Evolutionary conservation across 177 flowering plant species (phyloP).

Genomic region (Tripterygium wilfordii): DNA sequence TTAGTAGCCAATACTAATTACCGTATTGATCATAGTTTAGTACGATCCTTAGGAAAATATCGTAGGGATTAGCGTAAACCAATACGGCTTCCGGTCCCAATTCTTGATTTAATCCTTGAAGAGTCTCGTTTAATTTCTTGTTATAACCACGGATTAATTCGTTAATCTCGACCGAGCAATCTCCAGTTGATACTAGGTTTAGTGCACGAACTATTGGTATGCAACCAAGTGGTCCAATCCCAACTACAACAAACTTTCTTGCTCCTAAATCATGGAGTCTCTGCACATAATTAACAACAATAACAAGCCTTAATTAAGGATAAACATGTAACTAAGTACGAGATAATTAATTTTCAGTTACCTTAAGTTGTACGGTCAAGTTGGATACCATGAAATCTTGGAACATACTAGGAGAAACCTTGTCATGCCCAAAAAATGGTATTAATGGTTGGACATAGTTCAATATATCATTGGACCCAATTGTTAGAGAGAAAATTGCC

Average conservation of each 20-base stretch:
- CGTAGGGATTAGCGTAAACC: slow-evolving; percentile 54
- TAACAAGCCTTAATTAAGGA: too few relatives aligned
- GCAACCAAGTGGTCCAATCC: slow-evolving; percentile 74
- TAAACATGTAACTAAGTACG: not conserved
- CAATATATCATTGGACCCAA: slow-evolving; percentile 61
- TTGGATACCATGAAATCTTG: slow-evolving; percentile 60
- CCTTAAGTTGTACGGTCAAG: slow-evolving; percentile 63
- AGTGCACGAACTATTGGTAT: slow-evolving; percentile 64
- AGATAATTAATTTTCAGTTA: slow-evolving; percentile 10
- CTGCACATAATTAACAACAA: too few relatives aligned
- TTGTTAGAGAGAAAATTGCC: slow-evolving; percentile 56
- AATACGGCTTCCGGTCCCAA: slow-evolving; percentile 39
- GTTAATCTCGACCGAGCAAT: slow-evolving; percentile 41
- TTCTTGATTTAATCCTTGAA: slow-evolving; percentile 33
- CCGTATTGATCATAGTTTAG: slow-evolving; percentile 32
- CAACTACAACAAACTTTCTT: slow-evolving; percentile 49
- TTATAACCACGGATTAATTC: slow-evolving; percentile 43
- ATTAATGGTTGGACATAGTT: slow-evolving; percentile 48
- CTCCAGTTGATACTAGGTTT: slow-evolving; percentile 28
- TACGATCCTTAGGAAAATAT: slow-evolving; percentile 35
- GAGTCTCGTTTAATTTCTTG: slow-evolving; percentile 17
- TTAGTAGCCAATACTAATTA: slow-evolving; percentile 9
- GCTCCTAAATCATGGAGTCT: slow-evolving; percentile 51
- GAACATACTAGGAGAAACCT: slow-evolving; percentile 25
- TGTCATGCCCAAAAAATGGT: slow-evolving; percentile 31